A percentile compares a stretch with the other conserved stretches of the same genome.
Conservation (phyloP, 2,329 filamentous ascomycete species). For the Colletotrichum acutatum region DNA sequence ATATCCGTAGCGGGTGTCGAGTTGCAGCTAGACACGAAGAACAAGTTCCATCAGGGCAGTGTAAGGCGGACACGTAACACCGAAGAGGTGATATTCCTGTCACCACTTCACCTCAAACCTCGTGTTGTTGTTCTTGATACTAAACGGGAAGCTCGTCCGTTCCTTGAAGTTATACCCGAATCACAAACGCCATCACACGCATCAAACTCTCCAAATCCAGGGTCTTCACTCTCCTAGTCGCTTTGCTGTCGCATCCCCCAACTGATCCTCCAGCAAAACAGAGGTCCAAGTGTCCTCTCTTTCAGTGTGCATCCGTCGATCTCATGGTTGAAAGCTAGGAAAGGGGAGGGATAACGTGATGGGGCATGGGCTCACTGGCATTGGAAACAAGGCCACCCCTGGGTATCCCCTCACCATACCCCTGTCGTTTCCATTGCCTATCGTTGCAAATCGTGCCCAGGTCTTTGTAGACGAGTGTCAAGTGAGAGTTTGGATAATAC, state of each 20-base stretch:
- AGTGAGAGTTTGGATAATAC: not conserved
- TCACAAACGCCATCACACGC: slow-evolving; percentile 10
- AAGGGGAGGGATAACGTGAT: not conserved
- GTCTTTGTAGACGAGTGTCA: not conserved
- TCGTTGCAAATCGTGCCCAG: not conserved
- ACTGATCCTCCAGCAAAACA: not conserved
- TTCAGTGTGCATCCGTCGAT: not conserved
- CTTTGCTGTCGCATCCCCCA: not conserved
- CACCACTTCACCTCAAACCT: not conserved
- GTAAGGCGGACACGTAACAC: not conserved
- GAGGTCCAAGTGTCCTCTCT: not conserved
- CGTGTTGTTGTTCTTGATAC: not conserved
- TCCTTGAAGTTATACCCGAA: not conserved
- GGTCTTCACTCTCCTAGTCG: not conserved
- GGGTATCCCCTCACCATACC: not conserved
- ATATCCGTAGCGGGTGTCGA: not conserved
- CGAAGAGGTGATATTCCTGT: not conserved
- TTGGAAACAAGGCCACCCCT: not conserved
- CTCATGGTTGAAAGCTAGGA: not conserved
- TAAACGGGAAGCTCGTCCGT: not conserved
- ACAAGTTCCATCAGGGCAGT: not conserved
- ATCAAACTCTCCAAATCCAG: slow-evolving; percentile 3
- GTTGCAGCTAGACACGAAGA: too few species aligned
- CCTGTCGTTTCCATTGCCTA: not conserved
- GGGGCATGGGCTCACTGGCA: not conserved